Percentiles rank a stretch among this genome's conserved stretches.
These are phyloP conservation scores for Diatrype stigma DNA, from an alignment of 2,329 filamentous ascomycete species.

Conservation along the genomic window DNA sequence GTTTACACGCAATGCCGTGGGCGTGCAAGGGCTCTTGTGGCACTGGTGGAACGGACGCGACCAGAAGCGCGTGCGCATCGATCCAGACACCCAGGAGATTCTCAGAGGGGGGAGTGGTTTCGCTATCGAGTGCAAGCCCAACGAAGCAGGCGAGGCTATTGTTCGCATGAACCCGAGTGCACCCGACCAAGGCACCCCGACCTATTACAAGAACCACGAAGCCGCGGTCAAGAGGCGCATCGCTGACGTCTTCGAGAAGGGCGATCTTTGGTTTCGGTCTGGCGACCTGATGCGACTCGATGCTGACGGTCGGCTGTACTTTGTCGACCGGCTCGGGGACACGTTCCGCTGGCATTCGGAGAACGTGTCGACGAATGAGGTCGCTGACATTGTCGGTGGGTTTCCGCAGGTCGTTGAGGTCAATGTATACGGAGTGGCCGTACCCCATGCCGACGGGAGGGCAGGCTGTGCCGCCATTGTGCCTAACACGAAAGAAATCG, in stretches of 20 bases:
- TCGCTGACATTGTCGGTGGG: slow-evolving; percentile 35
- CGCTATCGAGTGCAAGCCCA: slow-evolving; percentile 56
- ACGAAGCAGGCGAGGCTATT: slow-evolving; percentile 68
- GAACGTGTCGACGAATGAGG: slow-evolving; percentile 42
- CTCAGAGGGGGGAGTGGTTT: slow-evolving; percentile 61
- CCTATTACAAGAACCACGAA: slow-evolving; percentile 58
- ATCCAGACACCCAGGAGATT: slow-evolving; percentile 64
- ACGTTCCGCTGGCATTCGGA: slow-evolving; percentile 63
- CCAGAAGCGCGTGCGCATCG: slow-evolving; percentile 64
- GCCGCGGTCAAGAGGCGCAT: slow-evolving; percentile 63
- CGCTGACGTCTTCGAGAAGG: slow-evolving; percentile 58
- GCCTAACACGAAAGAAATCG: slow-evolving; percentile 26
- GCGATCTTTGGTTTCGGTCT: slow-evolving; percentile 64
- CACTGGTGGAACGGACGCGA: slow-evolving; percentile 48
- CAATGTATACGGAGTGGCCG: slow-evolving; percentile 39
- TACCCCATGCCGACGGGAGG: slow-evolving; percentile 40
- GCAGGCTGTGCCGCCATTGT: slow-evolving; percentile 39
- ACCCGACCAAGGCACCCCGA: slow-evolving; percentile 48
- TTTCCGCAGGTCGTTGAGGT: slow-evolving; percentile 36
- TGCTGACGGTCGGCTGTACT: slow-evolving; percentile 61
- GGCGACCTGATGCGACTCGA: slow-evolving; percentile 62
- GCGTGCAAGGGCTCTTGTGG: slow-evolving; percentile 62
- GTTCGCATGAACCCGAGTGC: slow-evolving; percentile 49
- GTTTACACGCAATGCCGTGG: slow-evolving; percentile 59
- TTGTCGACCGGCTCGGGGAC: slow-evolving; percentile 65